Base-by-base conservation (phyloP, 2,329 filamentous ascomycete genomes). In the Talaromyces albobiverticillius region DNA sequence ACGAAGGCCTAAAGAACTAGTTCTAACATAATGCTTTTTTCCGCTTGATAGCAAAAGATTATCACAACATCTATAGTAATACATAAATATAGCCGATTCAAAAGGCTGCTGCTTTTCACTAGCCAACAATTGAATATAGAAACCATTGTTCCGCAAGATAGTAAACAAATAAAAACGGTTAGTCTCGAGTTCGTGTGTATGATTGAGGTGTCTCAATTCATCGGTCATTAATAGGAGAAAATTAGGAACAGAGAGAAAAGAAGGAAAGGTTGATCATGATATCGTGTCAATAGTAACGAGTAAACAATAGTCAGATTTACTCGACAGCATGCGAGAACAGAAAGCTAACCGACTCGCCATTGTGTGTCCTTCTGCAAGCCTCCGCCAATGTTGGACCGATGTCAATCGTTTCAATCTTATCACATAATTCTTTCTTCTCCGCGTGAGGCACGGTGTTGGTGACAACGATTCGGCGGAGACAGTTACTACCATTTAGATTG, bases 321-420 rank as follows among this genome's bases (percentile, higher is more conserved):
- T 59, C 68, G 42, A 76, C 74, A 43, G 74, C 70, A 64, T 78
- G 75, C 45, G 72, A 77, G 64, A 79, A 79, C 61, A 79, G 64
- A 66, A 77, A 79, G 63, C 75, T 77, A 34, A 79, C 76, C 31
- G 75, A 77, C 65, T 79, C 76, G 55, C 76, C 76, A 60, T 79
- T 79, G 60, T 79, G 76, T 18, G 76, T 79, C 57, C 76, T 68
- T 57, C 76, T 66, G 59, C 76, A 77, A 25, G 76, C 76, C 65
- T 79, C 76, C 3, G 75, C 76, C 57, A 79, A 64, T 32, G 91
- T 96, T 40, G 89, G 88, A 64, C 88, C 90, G 63, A 96, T 90
- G 72, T 96, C 92, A 69, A 96, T 95, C 54, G 92, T 92, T 73
- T 91, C 86, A 59, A 96, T 83, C 72, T 89, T 87, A 55, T 85